Conservation (phyloP, 1,284 basidiomycete genomes). For the Prillingera fragicola region DNA sequence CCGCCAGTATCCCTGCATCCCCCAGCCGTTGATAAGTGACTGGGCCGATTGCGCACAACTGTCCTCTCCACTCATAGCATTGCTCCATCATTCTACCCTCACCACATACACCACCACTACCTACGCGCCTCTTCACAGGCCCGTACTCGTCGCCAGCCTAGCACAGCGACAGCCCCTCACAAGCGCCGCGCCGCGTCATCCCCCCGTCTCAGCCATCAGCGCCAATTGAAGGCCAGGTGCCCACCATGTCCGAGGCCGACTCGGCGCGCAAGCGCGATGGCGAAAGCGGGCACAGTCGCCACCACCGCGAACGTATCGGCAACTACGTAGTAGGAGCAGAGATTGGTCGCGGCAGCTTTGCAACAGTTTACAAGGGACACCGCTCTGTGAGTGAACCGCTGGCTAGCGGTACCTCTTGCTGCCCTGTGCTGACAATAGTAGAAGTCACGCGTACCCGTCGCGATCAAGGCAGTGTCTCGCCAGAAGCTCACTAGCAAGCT, state of each 20-base stretch:
- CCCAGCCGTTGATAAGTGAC: too few species aligned
- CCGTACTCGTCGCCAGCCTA: too few species aligned
- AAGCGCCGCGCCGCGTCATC: too few species aligned
- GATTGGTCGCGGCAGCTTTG: constrained; percentile 77
- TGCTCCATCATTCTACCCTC: too few species aligned
- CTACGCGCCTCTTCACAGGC: too few species aligned
- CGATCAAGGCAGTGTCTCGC: constrained; percentile 91
- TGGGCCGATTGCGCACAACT: too few species aligned
- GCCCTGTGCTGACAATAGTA: constrained; percentile 41
- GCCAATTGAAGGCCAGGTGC: too few species aligned
- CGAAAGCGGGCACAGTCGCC: constrained; percentile 8
- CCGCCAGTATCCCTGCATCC: too few species aligned
- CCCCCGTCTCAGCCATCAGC: too few species aligned
- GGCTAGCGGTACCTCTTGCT: not conserved
- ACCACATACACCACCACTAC: too few species aligned
- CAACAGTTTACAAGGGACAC: constrained; percentile 90
- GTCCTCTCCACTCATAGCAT: too few species aligned
- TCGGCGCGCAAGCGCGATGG: constrained; percentile 15
- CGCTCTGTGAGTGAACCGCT: constrained; percentile 65
- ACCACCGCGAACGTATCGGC: constrained; percentile 45
- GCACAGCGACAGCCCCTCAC: too few species aligned
- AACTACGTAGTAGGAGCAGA: constrained; percentile 53
- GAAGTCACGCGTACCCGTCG: constrained; percentile 72
- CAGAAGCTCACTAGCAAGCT: constrained; percentile 86
- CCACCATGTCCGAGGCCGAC: constrained; percentile 13